Evolutionary conservation across 2,329 filamentous ascomycete genomes (phyloP).

Genomic region (Berkeleyomyces basicola): DNA sequence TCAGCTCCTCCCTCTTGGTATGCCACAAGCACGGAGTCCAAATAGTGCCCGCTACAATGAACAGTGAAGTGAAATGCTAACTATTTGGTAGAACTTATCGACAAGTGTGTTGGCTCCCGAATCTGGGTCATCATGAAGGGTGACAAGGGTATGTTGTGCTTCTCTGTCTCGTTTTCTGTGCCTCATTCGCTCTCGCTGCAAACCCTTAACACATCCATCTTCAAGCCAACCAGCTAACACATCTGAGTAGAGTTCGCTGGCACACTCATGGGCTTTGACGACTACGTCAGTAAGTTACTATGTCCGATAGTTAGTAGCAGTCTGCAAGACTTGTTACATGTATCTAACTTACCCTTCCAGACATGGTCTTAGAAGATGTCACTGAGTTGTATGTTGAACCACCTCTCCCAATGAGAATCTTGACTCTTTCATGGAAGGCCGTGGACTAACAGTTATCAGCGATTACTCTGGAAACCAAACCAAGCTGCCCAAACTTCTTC

Average conservation of each 20-base stretch:
- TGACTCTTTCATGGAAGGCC: neutral
- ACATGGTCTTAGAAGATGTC: constrained; percentile 96
- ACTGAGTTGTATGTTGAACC: constrained; percentile 64
- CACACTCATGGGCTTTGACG: constrained; percentile 87
- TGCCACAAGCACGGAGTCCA: constrained; percentile 13
- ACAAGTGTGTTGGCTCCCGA: constrained; percentile 93
- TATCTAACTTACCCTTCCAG: constrained; percentile 28
- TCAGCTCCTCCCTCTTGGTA: constrained; percentile 57
- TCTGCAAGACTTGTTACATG: constrained; percentile 14
- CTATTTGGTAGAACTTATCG: constrained; percentile 65
- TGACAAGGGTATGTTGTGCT: constrained; percentile 59
- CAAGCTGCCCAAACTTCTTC: constrained; percentile 81
- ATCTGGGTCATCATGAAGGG: constrained; percentile 99
- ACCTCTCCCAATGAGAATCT: neutral
- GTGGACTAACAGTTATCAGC: constrained; percentile 29
- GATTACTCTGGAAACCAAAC: constrained; percentile 80
- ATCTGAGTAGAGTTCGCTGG: constrained; percentile 68
- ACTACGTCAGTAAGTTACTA: constrained; percentile 87
- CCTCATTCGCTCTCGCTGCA: no score
- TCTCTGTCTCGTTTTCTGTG: neutral
- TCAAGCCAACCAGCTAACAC: constrained; percentile 6
- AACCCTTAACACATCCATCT: neutral
- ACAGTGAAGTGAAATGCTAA: neutral
- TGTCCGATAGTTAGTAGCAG: neutral
- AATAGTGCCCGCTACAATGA: neutral